Percentiles rank a stretch among this genome's conserved stretches.
Conservation (phyloP, 2,329 filamentous ascomycete genomes). For the Exophiala sp. region DNA sequence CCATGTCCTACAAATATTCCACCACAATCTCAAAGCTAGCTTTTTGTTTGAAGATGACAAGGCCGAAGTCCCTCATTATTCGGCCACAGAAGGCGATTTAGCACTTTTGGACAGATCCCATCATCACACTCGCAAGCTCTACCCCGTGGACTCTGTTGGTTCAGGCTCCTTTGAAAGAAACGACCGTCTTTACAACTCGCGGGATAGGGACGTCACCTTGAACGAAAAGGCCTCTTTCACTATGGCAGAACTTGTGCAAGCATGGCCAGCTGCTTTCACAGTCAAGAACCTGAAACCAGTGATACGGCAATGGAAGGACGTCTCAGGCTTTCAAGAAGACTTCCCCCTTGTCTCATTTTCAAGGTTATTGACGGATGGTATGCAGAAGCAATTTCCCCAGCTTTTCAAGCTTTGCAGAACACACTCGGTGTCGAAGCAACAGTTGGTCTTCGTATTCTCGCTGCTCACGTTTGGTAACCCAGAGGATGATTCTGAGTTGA, state of each 20-base stretch:
- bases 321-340: slow-evolving; percentile 9
- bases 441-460: slow-evolving; percentile 9
- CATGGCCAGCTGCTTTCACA: slow-evolving; percentile 6
- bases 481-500: neutral
- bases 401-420: slow-evolving; percentile 13
- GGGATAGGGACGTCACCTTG: slow-evolving; percentile 6
- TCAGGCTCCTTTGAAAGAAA: neutral
- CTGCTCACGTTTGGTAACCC: slow-evolving; percentile 12
- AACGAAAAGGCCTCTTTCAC: neutral
- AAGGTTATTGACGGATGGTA: neutral
- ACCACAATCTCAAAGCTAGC: slow-evolving; percentile 10
- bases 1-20: slow-evolving; percentile 10
- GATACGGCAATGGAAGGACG: slow-evolving; percentile 1
- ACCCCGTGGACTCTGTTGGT: neutral
- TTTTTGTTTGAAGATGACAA: slow-evolving; percentile 8
- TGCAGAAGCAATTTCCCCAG: slow-evolving; percentile 3
- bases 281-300: neutral
- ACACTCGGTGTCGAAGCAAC: neutral
- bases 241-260: slow-evolving; percentile 2
- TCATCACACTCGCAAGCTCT: slow-evolving; percentile 12
- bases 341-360: slow-evolving; percentile 4
- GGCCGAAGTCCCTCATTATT: neutral
- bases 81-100: neutral
- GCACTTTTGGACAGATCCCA: slow-evolving; percentile 11
- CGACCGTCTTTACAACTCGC: slow-evolving; percentile 8